A percentile compares a stretch with the other conserved stretches of the same genome.
phyloP scores from a whole-genome alignment of 495 filamentous ascomycete genomes.

The Diplogelasinospora grovesii region DNA sequence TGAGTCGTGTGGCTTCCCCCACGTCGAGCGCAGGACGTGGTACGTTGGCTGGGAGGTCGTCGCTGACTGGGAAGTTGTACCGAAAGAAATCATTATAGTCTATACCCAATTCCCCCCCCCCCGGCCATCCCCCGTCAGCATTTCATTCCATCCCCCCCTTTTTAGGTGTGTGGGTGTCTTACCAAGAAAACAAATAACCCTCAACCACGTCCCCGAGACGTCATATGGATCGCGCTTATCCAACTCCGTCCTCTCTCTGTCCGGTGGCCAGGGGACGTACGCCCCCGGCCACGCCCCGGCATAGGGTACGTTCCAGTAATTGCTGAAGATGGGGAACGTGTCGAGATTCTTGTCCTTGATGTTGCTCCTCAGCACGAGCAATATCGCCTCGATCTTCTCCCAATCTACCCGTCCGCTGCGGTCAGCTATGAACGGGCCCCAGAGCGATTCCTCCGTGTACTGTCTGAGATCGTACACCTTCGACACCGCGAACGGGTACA shows the following conservation, averaged over 20 bases:
- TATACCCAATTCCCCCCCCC: not conserved
- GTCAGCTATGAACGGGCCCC: slow-evolving; percentile 58
- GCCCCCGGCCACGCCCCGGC: slow-evolving; percentile 44
- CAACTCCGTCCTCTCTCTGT: slow-evolving; percentile 8
- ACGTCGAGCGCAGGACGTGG: slow-evolving; percentile 44
- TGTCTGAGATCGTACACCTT: slow-evolving; percentile 60
- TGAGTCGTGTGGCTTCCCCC: slow-evolving; percentile 57
- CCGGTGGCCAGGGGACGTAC: slow-evolving; percentile 26
- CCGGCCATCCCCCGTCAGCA: too few relatives aligned
- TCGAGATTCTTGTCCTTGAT: slow-evolving; percentile 39
- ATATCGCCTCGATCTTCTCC: slow-evolving; percentile 62
- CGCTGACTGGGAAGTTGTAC: slow-evolving; percentile 48
- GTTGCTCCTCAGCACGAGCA: slow-evolving; percentile 54
- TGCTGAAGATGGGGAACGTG: slow-evolving; percentile 33
- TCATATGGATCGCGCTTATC: slow-evolving; percentile 53
- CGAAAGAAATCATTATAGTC: slow-evolving; percentile 57
- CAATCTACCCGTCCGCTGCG: slow-evolving; percentile 51
- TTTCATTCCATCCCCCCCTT: too few relatives aligned
- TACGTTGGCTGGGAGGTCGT: slow-evolving; percentile 23
- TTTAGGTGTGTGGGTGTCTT: too few relatives aligned
- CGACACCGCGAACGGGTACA: slow-evolving; percentile 50
- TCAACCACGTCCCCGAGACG: slow-evolving; percentile 52
- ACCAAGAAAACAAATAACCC: slow-evolving; percentile 48
- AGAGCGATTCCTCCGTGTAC: slow-evolving; percentile 46
- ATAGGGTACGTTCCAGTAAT: slow-evolving; percentile 47